phyloP scores from a whole-genome alignment of 2,329 filamentous ascomycete genomes.

The Colletotrichum sp. region DNA sequence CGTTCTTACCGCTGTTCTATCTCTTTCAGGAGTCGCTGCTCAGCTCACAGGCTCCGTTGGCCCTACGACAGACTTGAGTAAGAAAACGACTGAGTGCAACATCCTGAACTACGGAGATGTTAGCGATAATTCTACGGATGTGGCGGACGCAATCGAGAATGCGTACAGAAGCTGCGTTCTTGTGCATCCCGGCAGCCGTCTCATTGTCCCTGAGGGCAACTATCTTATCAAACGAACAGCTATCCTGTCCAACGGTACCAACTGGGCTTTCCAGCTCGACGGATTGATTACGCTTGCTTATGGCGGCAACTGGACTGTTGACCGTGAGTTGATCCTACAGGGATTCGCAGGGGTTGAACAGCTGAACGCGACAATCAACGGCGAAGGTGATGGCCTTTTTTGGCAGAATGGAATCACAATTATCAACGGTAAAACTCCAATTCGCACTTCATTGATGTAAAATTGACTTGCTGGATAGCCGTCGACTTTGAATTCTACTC shows the following conservation, averaged over 20 bases:
- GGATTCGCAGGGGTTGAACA: not conserved
- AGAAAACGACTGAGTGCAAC: not conserved
- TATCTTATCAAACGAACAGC: not conserved
- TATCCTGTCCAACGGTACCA: not conserved
- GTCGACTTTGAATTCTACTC: not conserved
- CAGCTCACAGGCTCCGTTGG: not conserved
- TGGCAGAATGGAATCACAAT: not conserved
- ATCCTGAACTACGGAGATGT: not conserved
- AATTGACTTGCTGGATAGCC: not conserved
- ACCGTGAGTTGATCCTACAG: not conserved
- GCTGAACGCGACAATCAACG: not conserved
- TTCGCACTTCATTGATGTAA: rapidly evolving
- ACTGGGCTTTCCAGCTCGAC: not conserved
- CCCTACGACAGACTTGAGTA: not conserved
- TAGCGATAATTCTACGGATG: not conserved
- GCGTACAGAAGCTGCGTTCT: not conserved
- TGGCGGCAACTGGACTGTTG: not conserved
- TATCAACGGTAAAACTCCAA: not conserved
- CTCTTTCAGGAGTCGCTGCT: not conserved
- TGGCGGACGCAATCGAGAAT: not conserved
- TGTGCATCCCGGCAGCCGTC: not conserved
- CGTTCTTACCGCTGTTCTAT: not conserved
- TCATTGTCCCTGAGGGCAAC: not conserved
- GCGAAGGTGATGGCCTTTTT: not conserved
- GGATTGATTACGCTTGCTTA: not conserved